These are phyloP conservation scores for Torulaspora maleeae DNA, from an alignment of 805 yeast genomes.

Conservation along the genomic window DNA sequence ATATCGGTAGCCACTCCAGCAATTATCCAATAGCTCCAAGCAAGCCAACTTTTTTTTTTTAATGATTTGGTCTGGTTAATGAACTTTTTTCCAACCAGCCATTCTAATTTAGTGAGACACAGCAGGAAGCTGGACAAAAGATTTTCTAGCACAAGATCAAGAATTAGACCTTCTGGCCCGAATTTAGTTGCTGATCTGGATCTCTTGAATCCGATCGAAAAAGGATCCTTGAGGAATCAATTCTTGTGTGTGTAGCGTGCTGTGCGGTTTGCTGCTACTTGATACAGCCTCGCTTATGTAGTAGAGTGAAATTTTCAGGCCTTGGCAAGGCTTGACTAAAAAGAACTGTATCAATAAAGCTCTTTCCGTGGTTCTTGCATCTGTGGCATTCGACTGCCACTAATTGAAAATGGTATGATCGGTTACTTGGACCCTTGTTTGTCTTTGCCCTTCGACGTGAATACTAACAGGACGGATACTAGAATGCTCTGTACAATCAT, in stretches of 20 bases:
- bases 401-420: slow-evolving; percentile 5
- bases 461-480: neutral
- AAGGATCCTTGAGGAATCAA: neutral
- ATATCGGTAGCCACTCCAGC: neutral
- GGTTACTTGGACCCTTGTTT: neutral
- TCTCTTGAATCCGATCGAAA: neutral
- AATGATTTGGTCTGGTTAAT: slow-evolving; percentile 4
- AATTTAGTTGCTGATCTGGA: neutral
- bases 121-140: neutral
- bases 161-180: neutral
- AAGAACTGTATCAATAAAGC: neutral
- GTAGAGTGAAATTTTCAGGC: slow-evolving; percentile 2
- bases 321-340: neutral
- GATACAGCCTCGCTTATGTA: neutral
- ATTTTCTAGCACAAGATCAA: neutral
- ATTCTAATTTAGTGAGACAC: neutral
- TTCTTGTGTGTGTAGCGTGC: neutral
- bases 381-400: neutral
- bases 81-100: slow-evolving; percentile 5
- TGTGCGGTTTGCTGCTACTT: neutral
- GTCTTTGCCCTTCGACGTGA: neutral
- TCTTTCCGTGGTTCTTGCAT: neutral
- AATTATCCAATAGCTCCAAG: neutral
- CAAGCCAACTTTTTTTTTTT: slow-evolving; percentile 2
- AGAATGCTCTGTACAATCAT: slow-evolving; percentile 86